Percentiles rank a stretch among this genome's conserved stretches.
These are phyloP conservation scores for Paraphaeosphaeria minitans DNA, from an alignment of 2,329 filamentous ascomycete genomes.

Conservation along the genomic window DNA sequence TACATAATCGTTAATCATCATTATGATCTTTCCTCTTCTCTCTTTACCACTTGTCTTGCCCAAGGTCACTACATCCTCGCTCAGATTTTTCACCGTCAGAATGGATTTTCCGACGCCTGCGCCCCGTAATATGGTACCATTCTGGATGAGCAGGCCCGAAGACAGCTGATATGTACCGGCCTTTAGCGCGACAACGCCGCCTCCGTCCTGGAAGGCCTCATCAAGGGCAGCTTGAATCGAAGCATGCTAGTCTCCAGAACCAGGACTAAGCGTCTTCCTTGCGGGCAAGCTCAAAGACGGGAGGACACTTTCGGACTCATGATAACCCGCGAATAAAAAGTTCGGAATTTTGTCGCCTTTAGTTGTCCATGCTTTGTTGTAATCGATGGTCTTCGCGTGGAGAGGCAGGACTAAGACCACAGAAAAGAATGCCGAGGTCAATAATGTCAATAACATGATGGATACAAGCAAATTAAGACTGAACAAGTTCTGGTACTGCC, in stretches of 20 bases:
- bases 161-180: constrained; percentile 13
- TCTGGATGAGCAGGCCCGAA: constrained; percentile 11
- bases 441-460: neutral
- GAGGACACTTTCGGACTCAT: constrained; percentile 3
- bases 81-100: constrained; percentile 10
- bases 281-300: constrained; percentile 5
- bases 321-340: constrained; percentile 15
- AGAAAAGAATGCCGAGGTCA: neutral
- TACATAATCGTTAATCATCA: constrained; percentile 13
- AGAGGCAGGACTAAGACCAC: neutral
- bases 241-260: constrained; percentile 5
- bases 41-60: constrained; percentile 4
- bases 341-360: constrained; percentile 15
- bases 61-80: constrained; percentile 7
- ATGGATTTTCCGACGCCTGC: constrained; percentile 12
- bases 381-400: constrained; percentile 9
- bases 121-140: constrained; percentile 9
- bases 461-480: neutral
- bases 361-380: constrained; percentile 12
- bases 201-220: constrained; percentile 8
- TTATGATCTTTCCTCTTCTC: constrained; percentile 2
- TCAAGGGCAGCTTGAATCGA: constrained; percentile 16
- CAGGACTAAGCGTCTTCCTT: constrained; percentile 12
- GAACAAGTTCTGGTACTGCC: neutral
- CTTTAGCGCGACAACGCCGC: constrained; percentile 11